Evolutionary conservation across 331 rosid species (phyloP).

Genomic region (Malus hybrid): DNA sequence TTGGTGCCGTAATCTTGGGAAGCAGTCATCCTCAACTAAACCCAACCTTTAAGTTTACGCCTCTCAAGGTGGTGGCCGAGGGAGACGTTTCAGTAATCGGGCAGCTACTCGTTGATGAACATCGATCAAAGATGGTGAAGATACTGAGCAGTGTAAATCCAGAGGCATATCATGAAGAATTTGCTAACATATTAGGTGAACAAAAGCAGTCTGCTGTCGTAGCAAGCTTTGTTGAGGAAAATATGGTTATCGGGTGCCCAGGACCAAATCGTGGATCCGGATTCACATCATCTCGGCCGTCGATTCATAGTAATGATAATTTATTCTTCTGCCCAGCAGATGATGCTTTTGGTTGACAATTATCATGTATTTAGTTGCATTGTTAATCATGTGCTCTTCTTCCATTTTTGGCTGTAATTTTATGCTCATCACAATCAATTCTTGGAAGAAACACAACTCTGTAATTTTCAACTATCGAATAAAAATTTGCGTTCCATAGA

Average conservation of each 20-base stretch:
- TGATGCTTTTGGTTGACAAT: too few species aligned
- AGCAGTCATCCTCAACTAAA: conserved; percentile 10
- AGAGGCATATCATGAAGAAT: conserved; percentile 28
- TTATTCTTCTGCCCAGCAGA: neutral
- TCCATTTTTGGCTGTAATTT: too few species aligned
- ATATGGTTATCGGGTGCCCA: conserved; percentile 38
- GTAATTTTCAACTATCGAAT: too few species aligned
- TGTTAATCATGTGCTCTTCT: neutral
- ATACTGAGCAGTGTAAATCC: conserved; percentile 39
- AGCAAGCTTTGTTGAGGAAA: conserved; percentile 59
- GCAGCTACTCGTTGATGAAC: conserved; percentile 32
- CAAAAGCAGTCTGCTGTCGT: conserved; percentile 47
- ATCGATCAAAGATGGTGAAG: conserved; percentile 44
- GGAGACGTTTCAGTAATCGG: conserved; percentile 52
- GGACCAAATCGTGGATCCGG: neutral
- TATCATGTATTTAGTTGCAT: neutral
- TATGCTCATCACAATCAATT: too few species aligned
- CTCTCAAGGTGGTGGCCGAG: conserved; percentile 38
- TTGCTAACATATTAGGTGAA: conserved; percentile 42
- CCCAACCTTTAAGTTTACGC: conserved; percentile 31
- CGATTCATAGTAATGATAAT: neutral
- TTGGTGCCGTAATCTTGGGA: conserved; percentile 49
- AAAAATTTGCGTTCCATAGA: too few species aligned
- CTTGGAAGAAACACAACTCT: too few species aligned
- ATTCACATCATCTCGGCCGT: too few species aligned